phyloP scores from a whole-genome alignment of 2,329 filamentous ascomycete species.

The Scleromitrula shiraiana region DNA sequence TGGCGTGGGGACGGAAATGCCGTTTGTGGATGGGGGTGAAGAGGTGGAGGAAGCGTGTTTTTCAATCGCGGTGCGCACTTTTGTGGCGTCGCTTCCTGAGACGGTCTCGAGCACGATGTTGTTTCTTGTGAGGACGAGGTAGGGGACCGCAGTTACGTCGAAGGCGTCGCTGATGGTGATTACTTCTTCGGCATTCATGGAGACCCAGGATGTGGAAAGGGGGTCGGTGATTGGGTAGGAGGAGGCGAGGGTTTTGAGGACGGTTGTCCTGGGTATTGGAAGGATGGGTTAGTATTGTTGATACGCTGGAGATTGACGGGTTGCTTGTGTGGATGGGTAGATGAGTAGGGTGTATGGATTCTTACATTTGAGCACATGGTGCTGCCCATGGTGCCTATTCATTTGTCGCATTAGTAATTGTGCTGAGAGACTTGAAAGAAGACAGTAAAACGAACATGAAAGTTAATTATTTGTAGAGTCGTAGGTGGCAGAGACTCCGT shows the following conservation, averaged over 20 bases:
- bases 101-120: constrained; percentile 74
- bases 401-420: constrained; percentile 4
- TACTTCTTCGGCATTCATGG: constrained; percentile 89
- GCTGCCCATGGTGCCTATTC: constrained; percentile 76
- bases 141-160: constrained; percentile 90
- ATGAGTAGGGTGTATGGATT: not conserved
- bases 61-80: constrained; percentile 80
- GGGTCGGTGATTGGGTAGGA: constrained; percentile 45
- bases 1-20: constrained; percentile 15
- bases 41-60: constrained; percentile 40
- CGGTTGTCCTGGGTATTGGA: constrained; percentile 72
- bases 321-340: constrained; percentile 68
- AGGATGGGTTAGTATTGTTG: not conserved
- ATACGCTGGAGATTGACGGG: constrained; percentile 71
- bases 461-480: constrained; percentile 78
- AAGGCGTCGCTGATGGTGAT: constrained; percentile 87
- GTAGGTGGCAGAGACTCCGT: constrained; percentile 57
- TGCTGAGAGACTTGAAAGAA: not conserved
- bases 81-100: constrained; percentile 80
- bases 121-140: constrained; percentile 73
- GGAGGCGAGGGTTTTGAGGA: constrained; percentile 76
- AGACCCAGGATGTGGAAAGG: constrained; percentile 69
- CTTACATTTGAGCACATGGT: constrained; percentile 37
- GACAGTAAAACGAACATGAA: constrained; percentile 45
- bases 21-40: not conserved